Conservation (phyloP, 257 asterid species). For the Linaria vulgaris region DNA sequence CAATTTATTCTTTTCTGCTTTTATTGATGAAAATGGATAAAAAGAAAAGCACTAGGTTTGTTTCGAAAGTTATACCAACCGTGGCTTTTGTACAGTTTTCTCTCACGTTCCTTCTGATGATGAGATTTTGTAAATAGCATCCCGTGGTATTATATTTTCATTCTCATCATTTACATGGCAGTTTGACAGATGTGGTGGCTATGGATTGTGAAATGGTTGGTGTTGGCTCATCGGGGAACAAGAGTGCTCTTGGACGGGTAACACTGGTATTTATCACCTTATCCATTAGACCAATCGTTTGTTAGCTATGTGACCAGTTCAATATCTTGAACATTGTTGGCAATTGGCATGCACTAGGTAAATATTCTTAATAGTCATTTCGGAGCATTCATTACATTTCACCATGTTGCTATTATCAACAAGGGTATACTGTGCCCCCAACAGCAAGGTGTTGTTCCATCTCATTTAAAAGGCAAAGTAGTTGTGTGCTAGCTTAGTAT, state of each 20-base stretch:
- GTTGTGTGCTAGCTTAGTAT: slow-evolving; percentile 18
- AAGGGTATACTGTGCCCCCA: not conserved
- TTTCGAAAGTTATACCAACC: not conserved
- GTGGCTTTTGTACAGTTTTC: not conserved
- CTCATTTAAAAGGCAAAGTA: not conserved
- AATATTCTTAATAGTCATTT: not conserved
- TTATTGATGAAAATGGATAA: not conserved
- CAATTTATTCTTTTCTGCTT: not conserved
- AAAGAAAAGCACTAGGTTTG: not conserved
- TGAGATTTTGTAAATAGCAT: slow-evolving; percentile 7
- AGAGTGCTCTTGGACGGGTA: slow-evolving; percentile 92
- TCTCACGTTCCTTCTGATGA: slow-evolving; percentile 10
- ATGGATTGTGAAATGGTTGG: slow-evolving; percentile 99
- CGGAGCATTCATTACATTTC: not conserved
- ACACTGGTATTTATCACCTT: slow-evolving; percentile 64
- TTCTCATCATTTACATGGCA: slow-evolving; percentile 35
- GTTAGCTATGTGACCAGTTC: slow-evolving; percentile 1
- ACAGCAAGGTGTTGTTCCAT: not conserved
- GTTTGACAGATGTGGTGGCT: slow-evolving; percentile 70
- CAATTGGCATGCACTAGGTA: slow-evolving; percentile 1
- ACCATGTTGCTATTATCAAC: not conserved
- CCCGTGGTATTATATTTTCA: not conserved
- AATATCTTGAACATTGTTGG: slow-evolving; percentile 15
- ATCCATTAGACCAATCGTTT: slow-evolving; percentile 19
- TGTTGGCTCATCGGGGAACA: slow-evolving; percentile 74